Evolutionary conservation across 106 monocot species (phyloP).

Genomic region (Dendrobium chrysotoxum): DNA sequence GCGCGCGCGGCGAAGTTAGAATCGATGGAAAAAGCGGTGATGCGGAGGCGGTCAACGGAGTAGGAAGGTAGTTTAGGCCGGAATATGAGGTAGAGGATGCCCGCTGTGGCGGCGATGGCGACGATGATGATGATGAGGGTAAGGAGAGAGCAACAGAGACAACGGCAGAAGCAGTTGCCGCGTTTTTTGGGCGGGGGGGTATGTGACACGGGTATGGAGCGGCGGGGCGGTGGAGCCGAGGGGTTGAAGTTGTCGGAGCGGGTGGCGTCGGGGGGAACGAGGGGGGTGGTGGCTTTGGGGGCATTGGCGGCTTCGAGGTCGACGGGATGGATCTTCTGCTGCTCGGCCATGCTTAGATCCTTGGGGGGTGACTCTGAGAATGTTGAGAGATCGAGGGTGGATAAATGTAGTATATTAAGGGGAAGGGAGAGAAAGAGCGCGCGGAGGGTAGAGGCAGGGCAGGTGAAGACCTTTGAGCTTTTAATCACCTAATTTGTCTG

Average conservation of each 20-base stretch:
- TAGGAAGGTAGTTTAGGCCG: constrained; percentile 68
- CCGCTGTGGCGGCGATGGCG: constrained; percentile 41
- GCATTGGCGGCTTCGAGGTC: constrained; percentile 12
- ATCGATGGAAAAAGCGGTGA: constrained; percentile 49
- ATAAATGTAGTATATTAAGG: background rate
- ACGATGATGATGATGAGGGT: constrained; percentile 40
- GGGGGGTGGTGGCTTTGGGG: constrained; percentile 13
- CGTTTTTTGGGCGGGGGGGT: constrained; percentile 8
- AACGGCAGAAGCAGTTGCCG: constrained; percentile 36
- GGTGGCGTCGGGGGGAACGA: background rate
- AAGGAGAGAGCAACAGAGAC: constrained; percentile 70
- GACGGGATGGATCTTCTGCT: constrained; percentile 40
- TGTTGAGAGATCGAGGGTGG: background rate
- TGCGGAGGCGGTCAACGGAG: constrained; percentile 60
- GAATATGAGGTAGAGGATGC: constrained; percentile 71
- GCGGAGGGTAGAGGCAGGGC: background rate
- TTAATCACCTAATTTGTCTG: background rate
- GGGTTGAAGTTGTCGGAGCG: constrained; percentile 9
- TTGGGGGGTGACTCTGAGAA: background rate
- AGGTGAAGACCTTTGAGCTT: background rate
- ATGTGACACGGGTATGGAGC: constrained; percentile 18
- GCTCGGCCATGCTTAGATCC: constrained; percentile 15
- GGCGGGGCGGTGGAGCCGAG: background rate
- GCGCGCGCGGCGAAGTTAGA: constrained; percentile 26
- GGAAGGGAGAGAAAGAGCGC: background rate